Evolutionary conservation across 805 yeast species (phyloP), one percentile per base, ranked within the genome.

Genomic region (Candida ficus): DNA sequence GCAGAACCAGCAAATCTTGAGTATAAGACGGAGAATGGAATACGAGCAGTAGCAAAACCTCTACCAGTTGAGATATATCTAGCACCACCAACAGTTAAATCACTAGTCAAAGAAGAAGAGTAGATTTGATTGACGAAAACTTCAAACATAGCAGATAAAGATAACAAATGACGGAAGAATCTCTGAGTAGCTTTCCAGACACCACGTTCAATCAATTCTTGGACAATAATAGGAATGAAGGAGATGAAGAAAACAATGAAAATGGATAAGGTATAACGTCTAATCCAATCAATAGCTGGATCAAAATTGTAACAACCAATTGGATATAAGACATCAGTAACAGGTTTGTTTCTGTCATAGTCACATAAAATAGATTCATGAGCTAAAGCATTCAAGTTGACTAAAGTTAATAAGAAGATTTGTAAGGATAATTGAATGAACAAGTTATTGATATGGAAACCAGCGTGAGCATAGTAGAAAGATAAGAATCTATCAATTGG

Each of bases 31-130:
- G 87, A 73, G 65, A 84, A 83, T 50, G 86, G 83, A 50, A 80
- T 79, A 69, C 93, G 76, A 16, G 84, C 76, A 36, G 90, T 83
- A 33, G 91, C 91, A 60, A 84, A 83, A 52, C 93, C 90, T 71
- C 95, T 75, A 61, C 93, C 93, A 14, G 93, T 84, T 31, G 90
- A 78, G 57, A 84, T 82, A 67, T 84, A 84, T 67, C 87, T 79
- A 47, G 95, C 95, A 62, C 93, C 93, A 63, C 95, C 95, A 49
- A 83, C 76, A 38, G 83, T 70, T 62, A 84, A 70, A 66, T 84
- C 90, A 56, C 78, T 79, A 42, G 75, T 64, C 52, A 84, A 65
- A 11, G 93, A 77, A 31, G 83, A 71, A 30, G 91, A 78, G 62
- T 84, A 84, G 48, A 83, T 76, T 63, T 81, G 86, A 62, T 89